Conservation (phyloP, 345 rosid species). For the Hibiscus syriacus region DNA sequence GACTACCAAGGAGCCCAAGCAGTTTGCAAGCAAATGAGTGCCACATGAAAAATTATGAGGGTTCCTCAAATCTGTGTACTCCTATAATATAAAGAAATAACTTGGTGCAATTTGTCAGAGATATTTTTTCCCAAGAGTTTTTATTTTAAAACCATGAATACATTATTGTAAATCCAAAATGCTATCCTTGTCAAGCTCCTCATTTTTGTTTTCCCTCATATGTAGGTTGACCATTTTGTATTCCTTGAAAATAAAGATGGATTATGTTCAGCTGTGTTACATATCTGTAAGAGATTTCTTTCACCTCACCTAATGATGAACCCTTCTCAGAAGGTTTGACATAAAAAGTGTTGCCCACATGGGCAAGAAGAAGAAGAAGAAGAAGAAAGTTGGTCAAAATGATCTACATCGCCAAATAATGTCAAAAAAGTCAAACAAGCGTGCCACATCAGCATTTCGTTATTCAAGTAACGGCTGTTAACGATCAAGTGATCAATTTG, state of each 20-base stretch:
- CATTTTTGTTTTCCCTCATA: background rate
- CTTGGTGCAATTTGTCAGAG: background rate
- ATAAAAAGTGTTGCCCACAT: too few relatives aligned
- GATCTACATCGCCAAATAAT: too few relatives aligned
- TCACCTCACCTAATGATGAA: constrained; percentile 37
- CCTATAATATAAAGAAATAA: background rate
- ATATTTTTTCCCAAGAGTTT: too few relatives aligned
- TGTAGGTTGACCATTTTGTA: constrained; percentile 81
- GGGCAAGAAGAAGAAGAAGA: too few relatives aligned
- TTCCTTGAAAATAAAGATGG: constrained; percentile 77
- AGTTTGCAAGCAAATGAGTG: constrained; percentile 77
- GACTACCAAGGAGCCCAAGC: constrained; percentile 76
- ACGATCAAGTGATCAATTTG: too few relatives aligned
- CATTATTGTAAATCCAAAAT: background rate
- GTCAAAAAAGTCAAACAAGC: too few relatives aligned
- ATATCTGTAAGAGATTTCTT: constrained; percentile 68
- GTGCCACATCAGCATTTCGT: too few relatives aligned
- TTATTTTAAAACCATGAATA: background rate
- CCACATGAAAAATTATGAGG: constrained; percentile 90
- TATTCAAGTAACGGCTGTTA: too few relatives aligned
- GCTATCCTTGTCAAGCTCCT: background rate
- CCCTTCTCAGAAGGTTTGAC: constrained; percentile 51
- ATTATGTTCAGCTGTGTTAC: constrained; percentile 65
- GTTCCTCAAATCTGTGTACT: constrained; percentile 62
- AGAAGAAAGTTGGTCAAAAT: too few relatives aligned